Evolutionary conservation across 164 flowering plant genomes (phyloP).

Genomic region (Dillenia suffruticosa): DNA sequence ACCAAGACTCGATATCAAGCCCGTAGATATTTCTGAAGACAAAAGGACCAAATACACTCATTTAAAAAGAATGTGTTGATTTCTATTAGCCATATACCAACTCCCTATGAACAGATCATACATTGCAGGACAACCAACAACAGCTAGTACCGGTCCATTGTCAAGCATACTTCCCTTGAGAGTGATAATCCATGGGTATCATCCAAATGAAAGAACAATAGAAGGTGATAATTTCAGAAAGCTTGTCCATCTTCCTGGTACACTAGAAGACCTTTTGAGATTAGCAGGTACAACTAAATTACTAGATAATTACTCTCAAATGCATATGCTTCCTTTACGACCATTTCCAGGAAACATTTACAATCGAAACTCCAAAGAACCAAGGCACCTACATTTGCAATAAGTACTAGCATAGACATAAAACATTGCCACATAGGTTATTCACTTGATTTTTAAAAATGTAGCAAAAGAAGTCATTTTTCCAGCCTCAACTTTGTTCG

Average conservation of each 20-base stretch:
- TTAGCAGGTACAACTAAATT: constrained; percentile 64
- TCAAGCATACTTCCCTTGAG: constrained; percentile 31
- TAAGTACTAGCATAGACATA: too few species aligned
- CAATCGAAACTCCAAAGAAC: too few species aligned
- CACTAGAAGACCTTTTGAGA: constrained; percentile 46
- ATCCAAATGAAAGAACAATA: constrained; percentile 37
- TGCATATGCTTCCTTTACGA: neutral
- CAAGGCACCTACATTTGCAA: too few species aligned
- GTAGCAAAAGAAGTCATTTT: too few species aligned
- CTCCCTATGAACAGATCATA: neutral
- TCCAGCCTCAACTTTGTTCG: neutral
- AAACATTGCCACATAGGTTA: too few species aligned
- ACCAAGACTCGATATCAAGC: too few species aligned
- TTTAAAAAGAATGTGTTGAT: neutral
- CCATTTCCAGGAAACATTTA: neutral
- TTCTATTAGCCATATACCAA: neutral
- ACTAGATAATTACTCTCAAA: neutral
- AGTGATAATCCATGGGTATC: constrained; percentile 64
- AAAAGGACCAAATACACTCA: neutral
- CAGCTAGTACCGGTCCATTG: constrained; percentile 11
- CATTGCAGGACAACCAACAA: constrained; percentile 37
- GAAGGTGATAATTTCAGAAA: constrained; percentile 38
- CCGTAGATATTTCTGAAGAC: too few species aligned
- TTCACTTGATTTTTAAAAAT: too few species aligned
- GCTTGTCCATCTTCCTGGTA: constrained; percentile 56